Evolutionary conservation across 2,329 filamentous ascomycete species (phyloP).

Genomic region (Colletotrichum sp.): DNA sequence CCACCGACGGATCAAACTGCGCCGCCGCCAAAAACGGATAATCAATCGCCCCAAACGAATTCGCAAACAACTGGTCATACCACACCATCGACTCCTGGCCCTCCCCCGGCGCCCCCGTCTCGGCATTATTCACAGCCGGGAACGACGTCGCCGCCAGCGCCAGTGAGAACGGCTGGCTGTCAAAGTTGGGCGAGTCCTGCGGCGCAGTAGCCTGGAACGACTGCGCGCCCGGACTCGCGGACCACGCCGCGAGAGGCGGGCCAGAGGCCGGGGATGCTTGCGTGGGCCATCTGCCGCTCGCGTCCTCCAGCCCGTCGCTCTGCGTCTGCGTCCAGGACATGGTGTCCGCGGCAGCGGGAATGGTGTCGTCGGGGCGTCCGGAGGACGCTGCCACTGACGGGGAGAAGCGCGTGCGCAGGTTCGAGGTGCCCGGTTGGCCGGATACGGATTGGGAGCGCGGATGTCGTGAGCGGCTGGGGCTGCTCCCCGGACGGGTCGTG

Average conservation of each 20-base stretch:
- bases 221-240: not conserved
- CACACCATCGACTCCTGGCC: constrained; percentile 39
- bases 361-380: not conserved
- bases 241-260: not conserved
- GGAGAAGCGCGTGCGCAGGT: not conserved
- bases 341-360: not conserved
- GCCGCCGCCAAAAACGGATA: constrained; percentile 36
- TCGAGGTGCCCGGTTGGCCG: not conserved
- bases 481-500: not conserved
- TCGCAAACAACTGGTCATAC: constrained; percentile 38
- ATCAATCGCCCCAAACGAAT: constrained; percentile 37
- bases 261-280: not conserved
- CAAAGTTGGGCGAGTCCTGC: constrained; percentile 1
- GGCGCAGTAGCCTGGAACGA: not conserved
- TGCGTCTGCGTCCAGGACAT: not conserved
- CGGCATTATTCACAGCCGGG: not conserved
- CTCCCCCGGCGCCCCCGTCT: constrained; percentile 19
- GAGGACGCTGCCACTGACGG: not conserved
- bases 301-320: not conserved
- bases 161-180: not conserved
- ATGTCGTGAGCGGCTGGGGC: not conserved
- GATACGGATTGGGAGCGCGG: not conserved
- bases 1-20: constrained; percentile 35
- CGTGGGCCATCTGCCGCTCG: not conserved
- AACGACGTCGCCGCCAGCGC: not conserved